A percentile compares a stretch with the other conserved stretches of the same genome.
These are phyloP conservation scores for Termitomyces heimii DNA, from an alignment of 768 basidiomycete species.

Conservation along the genomic window DNA sequence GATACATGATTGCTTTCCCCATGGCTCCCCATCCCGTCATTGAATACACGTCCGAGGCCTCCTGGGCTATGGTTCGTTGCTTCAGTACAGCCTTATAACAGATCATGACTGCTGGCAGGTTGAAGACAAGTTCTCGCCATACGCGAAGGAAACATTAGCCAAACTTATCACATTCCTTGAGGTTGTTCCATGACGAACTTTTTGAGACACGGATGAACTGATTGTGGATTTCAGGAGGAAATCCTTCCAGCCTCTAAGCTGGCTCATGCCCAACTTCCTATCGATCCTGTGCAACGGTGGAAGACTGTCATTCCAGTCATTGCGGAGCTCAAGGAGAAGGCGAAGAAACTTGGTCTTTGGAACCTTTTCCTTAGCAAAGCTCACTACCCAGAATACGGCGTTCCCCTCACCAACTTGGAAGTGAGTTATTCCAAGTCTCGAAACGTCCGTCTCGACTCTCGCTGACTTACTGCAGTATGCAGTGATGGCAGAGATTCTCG, in stretches of 20 bases:
- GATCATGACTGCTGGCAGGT: conserved; percentile 37
- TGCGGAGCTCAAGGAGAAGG: conserved; percentile 81
- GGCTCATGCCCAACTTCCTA: conserved; percentile 78
- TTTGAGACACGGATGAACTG: not conserved
- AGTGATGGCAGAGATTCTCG: conserved; percentile 95
- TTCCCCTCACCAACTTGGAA: conserved; percentile 91
- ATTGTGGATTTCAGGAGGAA: conserved; percentile 59
- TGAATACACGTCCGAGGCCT: conserved; percentile 74
- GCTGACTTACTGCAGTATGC: conserved; percentile 58
- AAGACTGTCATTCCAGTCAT: conserved; percentile 76
- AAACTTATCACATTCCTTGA: conserved; percentile 83
- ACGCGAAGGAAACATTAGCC: conserved; percentile 79
- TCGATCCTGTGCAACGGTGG: conserved; percentile 74
- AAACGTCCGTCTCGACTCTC: not conserved
- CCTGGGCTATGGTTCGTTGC: conserved; percentile 76
- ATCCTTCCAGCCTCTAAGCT: conserved; percentile 74
- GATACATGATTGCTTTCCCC: not conserved
- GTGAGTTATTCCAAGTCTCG: conserved; percentile 31
- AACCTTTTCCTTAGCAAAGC: conserved; percentile 94
- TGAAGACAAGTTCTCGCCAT: conserved; percentile 90
- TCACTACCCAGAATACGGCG: conserved; percentile 87
- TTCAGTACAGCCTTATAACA: not conserved
- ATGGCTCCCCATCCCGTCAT: conserved; percentile 70
- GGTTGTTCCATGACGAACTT: conserved; percentile 32
- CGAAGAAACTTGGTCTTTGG: conserved; percentile 89